Base-by-base conservation (phyloP, 108 stramenopile species). In the Fragilaria radians region DNA sequence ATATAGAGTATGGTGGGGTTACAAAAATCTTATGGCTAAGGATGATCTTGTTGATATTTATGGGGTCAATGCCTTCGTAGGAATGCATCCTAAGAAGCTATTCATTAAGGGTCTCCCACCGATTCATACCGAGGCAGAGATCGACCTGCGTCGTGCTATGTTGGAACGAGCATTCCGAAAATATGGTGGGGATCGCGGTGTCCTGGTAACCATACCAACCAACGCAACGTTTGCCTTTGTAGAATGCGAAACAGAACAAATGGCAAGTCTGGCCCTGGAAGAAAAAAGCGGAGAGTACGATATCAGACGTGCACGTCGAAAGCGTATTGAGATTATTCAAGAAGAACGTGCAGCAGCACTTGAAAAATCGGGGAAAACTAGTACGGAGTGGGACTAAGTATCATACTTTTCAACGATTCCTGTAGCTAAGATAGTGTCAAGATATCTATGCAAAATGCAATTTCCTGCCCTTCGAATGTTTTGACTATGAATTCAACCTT, bases 1-100 rank as follows among this genome's bases (percentile, higher is more conserved):
- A 27, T 86, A 83, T 70, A 73, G 77, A 50, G 81, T 87, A n/a
- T 89, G 87, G 87, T 89, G 87, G 87, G 87, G 87, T 30, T 69
- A 78, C 36, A 83, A 85, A 52, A 52, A 62, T 19, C 51, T 56
- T 48, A 81, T 89, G 83, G 79, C 77, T n/a, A 60, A 57, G 26
- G 62, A 52, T 29, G 72, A 78, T 32, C 45, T 89, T 17, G 33
- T 68, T 31, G 57, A 58, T 9, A 57, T 89, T 45, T 63, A 79
- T 2, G 87, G 87, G 48, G 79, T 79, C 56, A 81, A 89, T 52
- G 56, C 70, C n/a, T 71, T 63, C 68, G 82, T 70, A 52, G 54
- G 78, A 11, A 63, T 85, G 19, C 87, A 89, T 59, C 82, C 83
- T 30, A 70, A 77, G 30, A 88, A 88, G 57, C 53, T 92, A 18